These are phyloP conservation scores for Alternaria gaisen DNA, from an alignment of 2,329 filamentous ascomycete genomes.

Conservation along the genomic window DNA sequence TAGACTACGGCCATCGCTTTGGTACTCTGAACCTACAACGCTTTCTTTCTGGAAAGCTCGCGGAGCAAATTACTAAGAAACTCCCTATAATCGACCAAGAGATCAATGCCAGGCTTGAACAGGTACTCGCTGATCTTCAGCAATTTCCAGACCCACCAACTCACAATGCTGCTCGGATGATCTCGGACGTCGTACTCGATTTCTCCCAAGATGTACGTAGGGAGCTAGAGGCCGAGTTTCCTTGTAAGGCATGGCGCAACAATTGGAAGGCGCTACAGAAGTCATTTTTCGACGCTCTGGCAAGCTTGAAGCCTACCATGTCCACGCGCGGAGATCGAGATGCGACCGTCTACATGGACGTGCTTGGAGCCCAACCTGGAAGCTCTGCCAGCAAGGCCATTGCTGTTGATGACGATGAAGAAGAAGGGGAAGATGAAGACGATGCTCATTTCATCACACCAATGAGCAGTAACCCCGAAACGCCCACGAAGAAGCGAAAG, in stretches of 20 bases:
- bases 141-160: slow-evolving; percentile 72
- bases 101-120: slow-evolving; percentile 58
- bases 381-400: slow-evolving; percentile 28
- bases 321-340: slow-evolving; percentile 18
- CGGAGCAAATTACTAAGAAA: slow-evolving; percentile 52
- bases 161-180: slow-evolving; percentile 70
- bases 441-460: not conserved
- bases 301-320: slow-evolving; percentile 40
- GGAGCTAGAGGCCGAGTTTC: slow-evolving; percentile 62
- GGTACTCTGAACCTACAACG: slow-evolving; percentile 62
- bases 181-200: slow-evolving; percentile 66
- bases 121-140: slow-evolving; percentile 62
- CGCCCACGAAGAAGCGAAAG: slow-evolving; percentile 48
- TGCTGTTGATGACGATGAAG: not conserved
- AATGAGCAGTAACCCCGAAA: slow-evolving; percentile 9
- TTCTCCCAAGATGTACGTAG: slow-evolving; percentile 66
- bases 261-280: slow-evolving; percentile 57
- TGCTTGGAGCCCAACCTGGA: slow-evolving; percentile 11
- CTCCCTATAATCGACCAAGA: slow-evolving; percentile 55
- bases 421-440: not conserved
- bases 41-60: slow-evolving; percentile 59
- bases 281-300: slow-evolving; percentile 60
- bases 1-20: slow-evolving; percentile 55
- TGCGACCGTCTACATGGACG: slow-evolving; percentile 14
- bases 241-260: slow-evolving; percentile 53